phyloP scores from a whole-genome alignment of 2,329 filamentous ascomycete species.

The Colletotrichum graminicola region DNA sequence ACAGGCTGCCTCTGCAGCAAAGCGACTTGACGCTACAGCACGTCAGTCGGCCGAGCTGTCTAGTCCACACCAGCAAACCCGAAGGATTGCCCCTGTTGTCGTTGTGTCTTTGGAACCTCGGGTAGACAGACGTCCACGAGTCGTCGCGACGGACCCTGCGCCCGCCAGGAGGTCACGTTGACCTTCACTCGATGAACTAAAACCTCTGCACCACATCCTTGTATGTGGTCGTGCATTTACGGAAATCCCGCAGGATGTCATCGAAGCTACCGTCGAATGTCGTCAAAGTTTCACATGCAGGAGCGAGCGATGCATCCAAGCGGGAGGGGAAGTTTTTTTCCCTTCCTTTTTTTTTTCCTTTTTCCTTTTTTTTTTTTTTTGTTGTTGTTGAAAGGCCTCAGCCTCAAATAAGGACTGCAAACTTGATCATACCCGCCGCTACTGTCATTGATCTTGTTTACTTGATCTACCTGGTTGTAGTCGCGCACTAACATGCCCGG shows the following conservation, averaged over 20 bases:
- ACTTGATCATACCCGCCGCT: background rate
- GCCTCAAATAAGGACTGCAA: too few species aligned
- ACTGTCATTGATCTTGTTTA: background rate
- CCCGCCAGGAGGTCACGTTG: constrained; percentile 7
- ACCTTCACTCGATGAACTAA: constrained; percentile 16
- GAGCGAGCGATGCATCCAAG: constrained; percentile 19
- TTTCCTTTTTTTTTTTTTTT: too few species aligned
- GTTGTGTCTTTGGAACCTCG: background rate
- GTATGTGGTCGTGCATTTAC: background rate
- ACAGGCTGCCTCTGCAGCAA: background rate
- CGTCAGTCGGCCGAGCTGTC: background rate
- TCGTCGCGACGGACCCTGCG: constrained; percentile 5
- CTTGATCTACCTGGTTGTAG: background rate
- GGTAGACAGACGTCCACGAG: background rate
- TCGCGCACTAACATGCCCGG: background rate
- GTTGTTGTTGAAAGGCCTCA: too few species aligned
- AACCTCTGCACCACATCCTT: constrained; percentile 15
- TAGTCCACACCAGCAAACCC: background rate
- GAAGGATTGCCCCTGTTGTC: background rate
- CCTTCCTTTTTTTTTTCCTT: too few species aligned
- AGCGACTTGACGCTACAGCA: background rate
- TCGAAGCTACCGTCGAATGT: constrained; percentile 5
- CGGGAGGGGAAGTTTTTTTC: background rate
- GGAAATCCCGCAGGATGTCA: background rate
- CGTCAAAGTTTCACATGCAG: constrained; percentile 19